Evolutionary conservation across 2,329 filamentous ascomycete genomes (phyloP), one percentile per base, ranked within the genome.

Genomic region (Lizonia empirigonia): DNA sequence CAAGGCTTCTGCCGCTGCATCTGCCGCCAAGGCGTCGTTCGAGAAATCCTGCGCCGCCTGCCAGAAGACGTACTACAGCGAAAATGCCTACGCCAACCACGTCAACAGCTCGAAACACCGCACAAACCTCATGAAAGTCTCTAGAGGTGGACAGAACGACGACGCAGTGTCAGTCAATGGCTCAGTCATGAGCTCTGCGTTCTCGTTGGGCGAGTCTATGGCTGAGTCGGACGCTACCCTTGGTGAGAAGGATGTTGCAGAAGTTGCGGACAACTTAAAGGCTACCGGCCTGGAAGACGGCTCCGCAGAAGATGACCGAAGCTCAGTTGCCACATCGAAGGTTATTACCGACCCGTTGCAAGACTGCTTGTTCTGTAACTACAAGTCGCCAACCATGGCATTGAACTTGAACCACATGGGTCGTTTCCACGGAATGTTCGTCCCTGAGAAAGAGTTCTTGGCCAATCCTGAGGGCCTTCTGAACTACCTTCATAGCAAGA

Each of bases 81-180:
- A 97, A 70, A 97, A 97, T 76, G 93, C 94, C 26, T 97, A 89
- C 75, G 85, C 87, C 69, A 99, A 97, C 75, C 94, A 99, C 70
- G 74, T 97, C 49, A 86, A 86, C 52, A 97, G 92, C 76, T 87
- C 90, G 63, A 96, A 96, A 75, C 94, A 99, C 76, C 90, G 86
- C 74, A 79, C 84, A 48, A 86, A 86, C 63, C 81, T 88, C 50
- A 79, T 80, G 33, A 76, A 72, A 47, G 69, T 68, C 16, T 69
- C 74, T 53, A 69, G 67, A 58, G 70, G 68, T 44, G 63, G 55
- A 2, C 60, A 67, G 10, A 77, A 41, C 41, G 82, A 83, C 58
- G 89, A 92, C 67, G 88, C 90, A 55, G 84, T 85, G 7, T 89
- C 86, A 20, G 63, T 72, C 19, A 60, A 63, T 1, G 70, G 68